Conservation (phyloP, 2,329 filamentous ascomycete species). For the Dactylellina parvicollis region DNA sequence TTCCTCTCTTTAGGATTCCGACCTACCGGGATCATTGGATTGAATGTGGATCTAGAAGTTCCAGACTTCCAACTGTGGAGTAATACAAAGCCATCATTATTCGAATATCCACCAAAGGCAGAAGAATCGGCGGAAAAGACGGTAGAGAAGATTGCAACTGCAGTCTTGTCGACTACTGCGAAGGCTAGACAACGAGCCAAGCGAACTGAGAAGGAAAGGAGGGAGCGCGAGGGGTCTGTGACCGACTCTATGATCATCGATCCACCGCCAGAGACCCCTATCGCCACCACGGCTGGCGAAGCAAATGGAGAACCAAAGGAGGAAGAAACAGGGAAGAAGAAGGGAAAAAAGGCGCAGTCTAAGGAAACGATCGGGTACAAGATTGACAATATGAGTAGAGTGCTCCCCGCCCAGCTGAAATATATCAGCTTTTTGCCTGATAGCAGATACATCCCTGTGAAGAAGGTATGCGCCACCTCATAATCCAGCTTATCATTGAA, state of each 20-base stretch:
- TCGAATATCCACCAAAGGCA: slow-evolving; percentile 97
- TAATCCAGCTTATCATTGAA: not conserved
- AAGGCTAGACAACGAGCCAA: slow-evolving; percentile 95
- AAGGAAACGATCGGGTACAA: slow-evolving; percentile 98
- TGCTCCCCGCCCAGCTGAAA: slow-evolving; percentile 90
- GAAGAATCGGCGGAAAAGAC: slow-evolving; percentile 95
- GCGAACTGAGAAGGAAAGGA: slow-evolving; percentile 78
- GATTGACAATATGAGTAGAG: slow-evolving; percentile 94
- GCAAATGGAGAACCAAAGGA: slow-evolving; percentile 72
- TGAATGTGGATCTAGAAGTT: slow-evolving; percentile 92
- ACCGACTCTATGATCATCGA: slow-evolving; percentile 97
- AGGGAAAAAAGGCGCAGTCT: slow-evolving; percentile 88
- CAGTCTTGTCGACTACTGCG: slow-evolving; percentile 93
- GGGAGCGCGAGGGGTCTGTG: slow-evolving; percentile 63
- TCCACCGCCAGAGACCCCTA: slow-evolving; percentile 77
- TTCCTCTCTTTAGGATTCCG: slow-evolving; percentile 96
- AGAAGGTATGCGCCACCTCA: slow-evolving; percentile 72
- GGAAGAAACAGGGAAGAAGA: slow-evolving; percentile 67
- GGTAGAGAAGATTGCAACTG: slow-evolving; percentile 91
- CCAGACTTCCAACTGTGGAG: slow-evolving; percentile 96
- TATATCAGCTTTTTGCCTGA: slow-evolving; percentile 87
- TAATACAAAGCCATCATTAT: slow-evolving; percentile 91
- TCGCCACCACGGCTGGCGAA: slow-evolving; percentile 68
- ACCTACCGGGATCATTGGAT: slow-evolving; percentile 93
- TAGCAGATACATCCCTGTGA: slow-evolving; percentile 90